Evolutionary conservation across 192 early-diverging fungal species (phyloP).

Genomic region (Dimargaris verticillata): DNA sequence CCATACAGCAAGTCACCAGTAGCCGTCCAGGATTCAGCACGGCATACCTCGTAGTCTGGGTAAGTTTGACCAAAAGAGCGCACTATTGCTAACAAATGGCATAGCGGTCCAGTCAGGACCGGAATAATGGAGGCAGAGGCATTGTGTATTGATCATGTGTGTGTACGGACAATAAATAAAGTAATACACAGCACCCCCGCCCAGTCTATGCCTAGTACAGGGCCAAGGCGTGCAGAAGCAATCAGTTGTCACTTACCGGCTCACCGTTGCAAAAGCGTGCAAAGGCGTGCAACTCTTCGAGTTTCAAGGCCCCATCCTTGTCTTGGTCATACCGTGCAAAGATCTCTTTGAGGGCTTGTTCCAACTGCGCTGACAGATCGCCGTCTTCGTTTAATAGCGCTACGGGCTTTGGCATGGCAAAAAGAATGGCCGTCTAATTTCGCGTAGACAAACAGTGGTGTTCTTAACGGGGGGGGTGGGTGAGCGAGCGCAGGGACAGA

Average conservation of each 20-base stretch:
- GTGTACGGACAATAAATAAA: background rate
- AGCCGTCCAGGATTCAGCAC: background rate
- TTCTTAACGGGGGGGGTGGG: no score
- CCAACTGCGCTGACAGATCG: constrained; percentile 28
- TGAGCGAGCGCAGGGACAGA: no score
- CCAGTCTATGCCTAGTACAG: background rate
- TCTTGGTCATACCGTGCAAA: constrained; percentile 44
- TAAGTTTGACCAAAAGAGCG: background rate
- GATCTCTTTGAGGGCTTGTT: constrained; percentile 37
- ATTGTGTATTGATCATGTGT: background rate
- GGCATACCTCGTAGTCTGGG: background rate
- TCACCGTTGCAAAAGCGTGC: constrained; percentile 40
- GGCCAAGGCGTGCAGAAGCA: background rate
- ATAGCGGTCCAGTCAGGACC: background rate
- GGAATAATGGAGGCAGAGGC: background rate
- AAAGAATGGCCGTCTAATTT: no score
- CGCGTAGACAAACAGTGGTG: no score
- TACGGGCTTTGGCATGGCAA: no score
- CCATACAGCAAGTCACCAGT: background rate
- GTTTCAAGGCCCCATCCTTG: constrained; percentile 35
- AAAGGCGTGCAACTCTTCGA: constrained; percentile 34
- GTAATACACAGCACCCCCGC: background rate
- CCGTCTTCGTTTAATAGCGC: constrained; percentile 26
- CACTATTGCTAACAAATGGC: background rate
- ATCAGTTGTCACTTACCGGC: constrained; percentile 16